These are phyloP conservation scores for Xerocomus potaroensis DNA, from an alignment of 768 basidiomycete species.

Conservation along the genomic window DNA sequence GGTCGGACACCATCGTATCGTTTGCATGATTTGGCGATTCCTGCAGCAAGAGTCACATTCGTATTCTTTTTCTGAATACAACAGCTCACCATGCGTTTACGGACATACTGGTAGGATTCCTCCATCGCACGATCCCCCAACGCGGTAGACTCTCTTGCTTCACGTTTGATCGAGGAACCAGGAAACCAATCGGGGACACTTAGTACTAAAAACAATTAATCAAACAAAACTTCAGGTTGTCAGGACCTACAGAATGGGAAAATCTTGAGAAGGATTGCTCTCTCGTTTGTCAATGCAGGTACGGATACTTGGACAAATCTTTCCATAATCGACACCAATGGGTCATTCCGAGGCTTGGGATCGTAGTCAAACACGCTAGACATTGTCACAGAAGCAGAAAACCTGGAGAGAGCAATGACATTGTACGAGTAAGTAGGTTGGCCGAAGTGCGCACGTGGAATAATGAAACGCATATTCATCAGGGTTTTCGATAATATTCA, in stretches of 20 bases:
- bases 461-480: constrained; percentile 3
- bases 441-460: background rate
- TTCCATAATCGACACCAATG: constrained; percentile 2
- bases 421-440: background rate
- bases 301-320: background rate
- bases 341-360: constrained; percentile 5
- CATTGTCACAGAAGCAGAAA: constrained; percentile 29
- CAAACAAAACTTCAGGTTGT: background rate
- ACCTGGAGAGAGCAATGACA: constrained; percentile 10
- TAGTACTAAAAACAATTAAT: background rate
- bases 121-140: background rate
- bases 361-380: constrained; percentile 14
- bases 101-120: background rate
- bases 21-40: too few relatives aligned
- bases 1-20: too few relatives aligned
- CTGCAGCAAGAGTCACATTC: background rate
- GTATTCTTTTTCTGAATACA: too few relatives aligned
- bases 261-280: background rate
- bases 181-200: background rate
- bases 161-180: background rate
- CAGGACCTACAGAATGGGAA: constrained; percentile 11
- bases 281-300: constrained; percentile 1
- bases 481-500: constrained; percentile 9
- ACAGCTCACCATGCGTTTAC: background rate
- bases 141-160: background rate